These are phyloP conservation scores for Westerdykella sp. DNA, from an alignment of 2,329 filamentous ascomycete species.

Conservation along the genomic window DNA sequence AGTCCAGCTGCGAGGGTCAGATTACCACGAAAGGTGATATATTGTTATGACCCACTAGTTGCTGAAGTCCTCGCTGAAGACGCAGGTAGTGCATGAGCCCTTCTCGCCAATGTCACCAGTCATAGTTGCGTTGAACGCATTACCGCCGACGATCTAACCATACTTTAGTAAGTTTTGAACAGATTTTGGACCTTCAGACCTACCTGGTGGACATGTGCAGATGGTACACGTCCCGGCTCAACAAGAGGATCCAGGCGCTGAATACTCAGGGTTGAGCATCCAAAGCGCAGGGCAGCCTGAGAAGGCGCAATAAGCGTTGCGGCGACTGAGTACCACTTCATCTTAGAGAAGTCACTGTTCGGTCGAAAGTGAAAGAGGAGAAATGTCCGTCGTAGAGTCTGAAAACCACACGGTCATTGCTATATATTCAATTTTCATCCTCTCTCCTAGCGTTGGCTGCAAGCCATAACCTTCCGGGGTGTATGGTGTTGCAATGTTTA, in stretches of 20 bases:
- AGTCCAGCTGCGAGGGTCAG: slow-evolving; percentile 3
- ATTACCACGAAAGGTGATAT: neutral
- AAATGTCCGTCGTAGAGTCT: neutral
- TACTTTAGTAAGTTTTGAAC: neutral
- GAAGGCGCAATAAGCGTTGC: slow-evolving; percentile 6
- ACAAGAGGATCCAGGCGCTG: slow-evolving; percentile 22
- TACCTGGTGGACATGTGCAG: slow-evolving; percentile 20
- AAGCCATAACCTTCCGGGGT: neutral
- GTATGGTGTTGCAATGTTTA: slow-evolving; percentile 2
- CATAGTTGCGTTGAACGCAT: slow-evolving; percentile 13
- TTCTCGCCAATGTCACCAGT: slow-evolving; percentile 8
- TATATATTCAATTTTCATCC: neutral
- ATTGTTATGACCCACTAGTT: slow-evolving; percentile 9
- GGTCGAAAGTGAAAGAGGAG: neutral
- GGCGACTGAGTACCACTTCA: slow-evolving; percentile 7
- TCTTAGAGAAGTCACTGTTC: slow-evolving; percentile 2
- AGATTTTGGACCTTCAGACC: neutral
- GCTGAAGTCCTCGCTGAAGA: slow-evolving; percentile 23
- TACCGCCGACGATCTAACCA: slow-evolving; percentile 13
- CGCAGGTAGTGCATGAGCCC: slow-evolving; percentile 13
- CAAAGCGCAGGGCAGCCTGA: slow-evolving; percentile 15
- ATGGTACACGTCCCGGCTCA: slow-evolving; percentile 17
- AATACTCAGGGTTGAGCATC: slow-evolving; percentile 17
- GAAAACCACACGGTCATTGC: neutral
- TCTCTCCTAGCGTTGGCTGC: neutral